These are phyloP conservation scores for Elsinoe australis DNA, from an alignment of 2,329 filamentous ascomycete species.

Conservation along the genomic window DNA sequence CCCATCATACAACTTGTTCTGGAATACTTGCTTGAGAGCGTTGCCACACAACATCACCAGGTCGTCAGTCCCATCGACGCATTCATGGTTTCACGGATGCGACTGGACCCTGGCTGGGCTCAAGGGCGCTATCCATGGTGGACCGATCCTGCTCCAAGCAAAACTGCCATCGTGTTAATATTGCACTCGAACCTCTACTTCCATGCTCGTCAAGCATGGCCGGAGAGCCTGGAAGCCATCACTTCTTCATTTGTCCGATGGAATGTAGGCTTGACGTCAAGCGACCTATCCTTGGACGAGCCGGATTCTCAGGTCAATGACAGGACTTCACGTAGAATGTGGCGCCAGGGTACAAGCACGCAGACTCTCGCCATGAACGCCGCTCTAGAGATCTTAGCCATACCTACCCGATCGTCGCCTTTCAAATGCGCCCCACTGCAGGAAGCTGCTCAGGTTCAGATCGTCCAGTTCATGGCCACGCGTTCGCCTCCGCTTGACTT, in stretches of 20 bases:
- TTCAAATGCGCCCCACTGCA: constrained; percentile 43
- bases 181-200: constrained; percentile 38
- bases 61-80: not conserved
- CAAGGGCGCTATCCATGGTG: not conserved
- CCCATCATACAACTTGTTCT: too few species aligned
- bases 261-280: too few species aligned
- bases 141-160: too few species aligned
- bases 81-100: not conserved
- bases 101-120: too few species aligned
- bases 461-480: constrained; percentile 51
- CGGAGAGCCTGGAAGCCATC: constrained; percentile 32
- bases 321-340: constrained; percentile 21
- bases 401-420: constrained; percentile 43
- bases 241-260: constrained; percentile 19
- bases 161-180: too few species aligned
- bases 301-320: not conserved
- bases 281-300: not conserved
- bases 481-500: constrained; percentile 48
- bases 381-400: constrained; percentile 42
- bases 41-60: too few species aligned
- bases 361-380: constrained; percentile 41
- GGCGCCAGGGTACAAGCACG: too few species aligned
- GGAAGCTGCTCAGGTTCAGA: constrained; percentile 50
- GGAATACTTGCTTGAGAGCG: too few species aligned
- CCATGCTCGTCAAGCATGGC: constrained; percentile 45